Base-by-base conservation (phyloP, 2,329 filamentous ascomycete species). In the Fusarium liriodendri region DNA sequence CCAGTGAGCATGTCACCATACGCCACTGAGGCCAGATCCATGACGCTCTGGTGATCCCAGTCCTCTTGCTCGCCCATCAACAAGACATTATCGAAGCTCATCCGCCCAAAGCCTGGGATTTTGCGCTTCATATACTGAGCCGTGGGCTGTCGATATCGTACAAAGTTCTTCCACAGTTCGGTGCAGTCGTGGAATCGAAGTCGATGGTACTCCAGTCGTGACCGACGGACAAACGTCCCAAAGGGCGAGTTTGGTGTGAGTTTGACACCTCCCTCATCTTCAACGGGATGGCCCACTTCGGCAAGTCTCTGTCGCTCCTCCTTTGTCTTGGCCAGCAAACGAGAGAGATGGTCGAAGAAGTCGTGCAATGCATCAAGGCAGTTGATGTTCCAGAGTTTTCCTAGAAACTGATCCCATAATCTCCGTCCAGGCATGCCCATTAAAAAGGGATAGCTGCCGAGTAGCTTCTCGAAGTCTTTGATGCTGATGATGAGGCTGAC, bases 351-450 rank as follows among this genome's bases (percentile, higher is more conserved):
- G 33, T 89, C 87, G 79, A 97, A 94, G 81, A 97, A 96, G 2
- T 87, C 85, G 78, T 95, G 91, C n/a, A 98, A 84, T 0, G 91
- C 90, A 83, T 98, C 90, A 13, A 97, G 88, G 22, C 93, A 96
- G 79, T 95, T 91, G 74, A 98, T 90, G 18, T 88, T 87, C 96
- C 97, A 98, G 27, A 98, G 85, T 72, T 91, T 92, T 64, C 90
- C 89, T 14, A 98, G 87, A 66, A 98, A 94, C 3, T 93, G 85
- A 79, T 98, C 95, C 91, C 95, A 97, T n/a, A 98, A 84, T n/a
- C 89, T 92, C 57, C 93, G 89, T 4, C 95, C 95, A 0, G 95
- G 93, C 66, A 94, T 84, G 40, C 87, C 87, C 76, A 86, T 84
- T 29, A 87, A 82, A 32, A 89, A 86, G 7, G 87, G 84, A 73